Percentiles rank a stretch among this genome's conserved stretches.
phyloP scores from a whole-genome alignment of 345 rosid species.

The Durio zibethinus region DNA sequence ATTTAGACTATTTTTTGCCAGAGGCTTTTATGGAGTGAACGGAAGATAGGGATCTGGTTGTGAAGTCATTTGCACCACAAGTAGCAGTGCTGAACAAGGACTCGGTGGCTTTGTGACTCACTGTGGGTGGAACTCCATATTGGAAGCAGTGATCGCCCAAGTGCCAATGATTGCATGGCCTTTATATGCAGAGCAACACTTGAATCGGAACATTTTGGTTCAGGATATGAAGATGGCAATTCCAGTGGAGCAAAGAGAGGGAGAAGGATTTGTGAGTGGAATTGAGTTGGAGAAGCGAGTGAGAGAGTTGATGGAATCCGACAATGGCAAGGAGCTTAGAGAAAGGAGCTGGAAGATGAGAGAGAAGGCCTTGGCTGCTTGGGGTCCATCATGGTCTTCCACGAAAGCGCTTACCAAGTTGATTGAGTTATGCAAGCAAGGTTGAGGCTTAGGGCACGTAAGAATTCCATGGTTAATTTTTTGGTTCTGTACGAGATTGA shows the following conservation, averaged over 20 bases:
- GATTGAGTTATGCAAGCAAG: constrained; percentile 14
- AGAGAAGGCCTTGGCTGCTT: constrained; percentile 17
- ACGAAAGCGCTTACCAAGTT: constrained; percentile 16
- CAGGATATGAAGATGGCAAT: constrained; percentile 36
- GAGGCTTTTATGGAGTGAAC: constrained; percentile 40
- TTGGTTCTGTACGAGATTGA: no score
- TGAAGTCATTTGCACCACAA: constrained; percentile 65
- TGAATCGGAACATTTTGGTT: constrained; percentile 30
- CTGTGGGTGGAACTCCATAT: constrained; percentile 70
- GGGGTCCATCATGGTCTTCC: constrained; percentile 25
- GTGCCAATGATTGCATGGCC: constrained; percentile 60
- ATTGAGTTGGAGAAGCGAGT: constrained; percentile 35
- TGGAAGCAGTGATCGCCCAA: constrained; percentile 52
- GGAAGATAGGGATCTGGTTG: constrained; percentile 38
- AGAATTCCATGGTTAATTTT: neutral
- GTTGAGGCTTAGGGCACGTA: neutral
- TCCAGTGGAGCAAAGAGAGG: constrained; percentile 21
- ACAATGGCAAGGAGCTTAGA: constrained; percentile 21
- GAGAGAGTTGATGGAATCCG: constrained; percentile 34
- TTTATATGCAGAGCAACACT: constrained; percentile 43
- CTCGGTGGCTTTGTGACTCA: constrained; percentile 63
- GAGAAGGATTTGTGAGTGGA: constrained; percentile 29
- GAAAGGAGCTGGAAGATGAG: constrained; percentile 12
- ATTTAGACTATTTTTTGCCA: constrained; percentile 29
- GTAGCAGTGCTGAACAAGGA: constrained; percentile 44